phyloP scores from a whole-genome alignment of 768 basidiomycete genomes.

The Termitomyces heimii region DNA sequence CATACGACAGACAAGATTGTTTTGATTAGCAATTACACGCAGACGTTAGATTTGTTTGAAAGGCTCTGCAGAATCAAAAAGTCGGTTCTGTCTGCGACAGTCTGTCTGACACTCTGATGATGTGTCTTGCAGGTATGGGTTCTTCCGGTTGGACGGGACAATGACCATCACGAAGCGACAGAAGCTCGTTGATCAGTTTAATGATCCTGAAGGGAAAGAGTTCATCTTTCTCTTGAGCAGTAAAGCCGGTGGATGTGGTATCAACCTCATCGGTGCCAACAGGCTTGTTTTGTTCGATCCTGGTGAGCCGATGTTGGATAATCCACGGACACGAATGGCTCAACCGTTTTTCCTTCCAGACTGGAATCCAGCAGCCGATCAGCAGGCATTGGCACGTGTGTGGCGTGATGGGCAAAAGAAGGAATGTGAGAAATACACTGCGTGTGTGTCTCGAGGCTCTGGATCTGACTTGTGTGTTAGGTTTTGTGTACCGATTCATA shows the following conservation, averaged over 20 bases:
- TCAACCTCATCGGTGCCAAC: slow-evolving; percentile 96
- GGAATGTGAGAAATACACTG: slow-evolving; percentile 63
- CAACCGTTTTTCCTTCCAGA: slow-evolving; percentile 41
- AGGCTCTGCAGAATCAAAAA: slow-evolving; percentile 81
- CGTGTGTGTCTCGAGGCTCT: not conserved
- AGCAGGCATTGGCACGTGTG: slow-evolving; percentile 95
- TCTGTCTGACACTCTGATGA: not conserved
- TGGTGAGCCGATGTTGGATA: slow-evolving; percentile 42
- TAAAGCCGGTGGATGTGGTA: slow-evolving; percentile 94
- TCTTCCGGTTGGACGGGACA: slow-evolving; percentile 89
- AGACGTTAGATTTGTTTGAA: slow-evolving; percentile 91
- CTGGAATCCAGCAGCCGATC: slow-evolving; percentile 98
- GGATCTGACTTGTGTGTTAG: slow-evolving; percentile 28
- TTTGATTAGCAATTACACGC: slow-evolving; percentile 94
- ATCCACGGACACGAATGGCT: not conserved
- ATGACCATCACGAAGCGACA: slow-evolving; percentile 91
- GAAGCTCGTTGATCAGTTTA: slow-evolving; percentile 95
- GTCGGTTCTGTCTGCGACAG: slow-evolving; percentile 32
- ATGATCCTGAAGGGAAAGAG: slow-evolving; percentile 88
- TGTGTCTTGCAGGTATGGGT: slow-evolving; percentile 60
- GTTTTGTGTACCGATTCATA: slow-evolving; percentile 98
- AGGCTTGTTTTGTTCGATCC: slow-evolving; percentile 95
- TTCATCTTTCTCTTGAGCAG: slow-evolving; percentile 93
- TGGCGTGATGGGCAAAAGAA: slow-evolving; percentile 99
- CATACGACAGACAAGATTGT: slow-evolving; percentile 94